Base-by-base conservation (phyloP, 2,329 filamentous ascomycete species). In the Huntiella savannae region DNA sequence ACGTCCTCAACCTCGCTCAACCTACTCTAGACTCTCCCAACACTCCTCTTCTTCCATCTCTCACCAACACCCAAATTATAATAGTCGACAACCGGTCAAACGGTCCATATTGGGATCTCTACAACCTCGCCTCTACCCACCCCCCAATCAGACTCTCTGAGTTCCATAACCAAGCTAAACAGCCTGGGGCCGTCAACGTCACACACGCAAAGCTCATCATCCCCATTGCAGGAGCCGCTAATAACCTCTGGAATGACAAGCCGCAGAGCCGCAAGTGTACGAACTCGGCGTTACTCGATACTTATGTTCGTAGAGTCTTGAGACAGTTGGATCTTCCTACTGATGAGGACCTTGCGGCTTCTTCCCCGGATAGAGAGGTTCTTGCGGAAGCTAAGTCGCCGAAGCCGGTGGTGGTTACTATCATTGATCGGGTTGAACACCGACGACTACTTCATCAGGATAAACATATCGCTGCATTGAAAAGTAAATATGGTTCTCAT, bases 151-250 rank as follows among this genome's bases (percentile, higher is more conserved):
- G 60, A 1, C 40, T 60, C 17, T 36, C 45, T 4, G 54, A 61
- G 33, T 40, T 59, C 6, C 38, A 42, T 12, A 4, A 34, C 17
- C 16, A 16, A 10, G 7, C 15, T 7, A 6, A 39, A 32, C 17
- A 45, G 2, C n/a, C 11, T 5, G 22, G 7, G 3, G 34, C 34
- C 7, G 12, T 33, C 15, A 11, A 45, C 4, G 46, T 55, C 33
- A 45, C 40, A 17, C 33, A 51, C 11, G 51, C 55, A 39, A 59
- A 60, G 45, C 32, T 65, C 33, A 59, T 67, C 45, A 49, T 66
- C 15, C 63, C 63, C 1, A 52, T 66, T 3, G 54, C 63, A 8
- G 63, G 63, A 38, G 60, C 55, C 15, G 59, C 57, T 52, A 66
- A 63, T 50, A 62, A 64, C 1, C 50, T 63, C 13, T 66, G 64